Base-by-base conservation (phyloP, 140 eudicot genomes). In the Stevia rebaudiana region DNA sequence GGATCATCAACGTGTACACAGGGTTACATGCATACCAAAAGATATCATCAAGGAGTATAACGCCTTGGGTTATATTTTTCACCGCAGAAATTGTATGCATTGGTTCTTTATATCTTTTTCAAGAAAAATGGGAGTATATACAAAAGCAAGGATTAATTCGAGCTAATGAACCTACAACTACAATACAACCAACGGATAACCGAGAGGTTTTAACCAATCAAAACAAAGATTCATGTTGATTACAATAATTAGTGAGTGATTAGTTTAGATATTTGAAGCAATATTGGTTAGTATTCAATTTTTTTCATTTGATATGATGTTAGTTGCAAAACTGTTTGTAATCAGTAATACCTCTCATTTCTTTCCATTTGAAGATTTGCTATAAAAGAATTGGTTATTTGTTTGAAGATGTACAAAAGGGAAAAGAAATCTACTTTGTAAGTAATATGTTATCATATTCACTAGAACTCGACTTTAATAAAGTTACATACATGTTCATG, bases 121-220 rank as follows among this genome's bases (percentile, higher is more conserved):
- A 88, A 80, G 99, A 85, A 33, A 92, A 88, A 52, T 85, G 95
- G 96, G 87, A 83, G 35, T 81, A 92, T 51, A 73, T 92, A 17
- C 65, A 73, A 15, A 78, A 76, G 55, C 99, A 88, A 83, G 95
- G 89, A 5, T 61, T 33, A 15, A 61, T 71, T 66, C 49, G 51
- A 3, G 83, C 71, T 1, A 70, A 61, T 71, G 79, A 65, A 37
- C 70, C 75, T 2, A 50, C 49, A 30, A 75, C 60, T 35, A 79
- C 75, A 52, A 44, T 75, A 30, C 74, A 60, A 61, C 81, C 77
- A 21, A 69, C 76, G 30, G 69, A 68, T 42, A 61, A 79, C 36
- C 79, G 33, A 41, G 80, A 64, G 52, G 44, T 36, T 54, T 66
- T 76, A 25, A 43, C 55, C 7, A 40, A 40, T 24, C 73, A 21